Evolutionary conservation across 129 eudicot genomes (phyloP), one percentile per base, ranked within the genome.

Genomic region (Chrysanthemum makinoi): DNA sequence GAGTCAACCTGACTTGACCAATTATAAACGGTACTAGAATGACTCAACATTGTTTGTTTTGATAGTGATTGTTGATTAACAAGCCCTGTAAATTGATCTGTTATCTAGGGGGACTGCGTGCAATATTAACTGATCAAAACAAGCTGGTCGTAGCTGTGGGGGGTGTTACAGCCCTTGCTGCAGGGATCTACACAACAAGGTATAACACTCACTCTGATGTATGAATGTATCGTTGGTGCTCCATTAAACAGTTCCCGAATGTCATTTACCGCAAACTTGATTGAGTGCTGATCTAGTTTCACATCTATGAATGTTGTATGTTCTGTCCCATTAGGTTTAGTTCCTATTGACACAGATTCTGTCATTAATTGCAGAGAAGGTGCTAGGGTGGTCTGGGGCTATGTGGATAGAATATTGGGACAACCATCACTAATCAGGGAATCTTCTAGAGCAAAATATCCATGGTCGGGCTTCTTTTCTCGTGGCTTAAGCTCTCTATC

Each of bases 181-280:
- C 97, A 22, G 99, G 99, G 48, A 83, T 95, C 52, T 95, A 95
- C 88, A 95, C 97, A 64, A 90, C 99, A 81, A 88, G 99, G 99
- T 95, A 85, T 76, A 28, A 35, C 44, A 13, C 35, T 62, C 47
- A 50, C 55, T 61, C 28, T 50, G 10, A 30, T 70, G 43, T n/a
- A n/a, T n/a, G n/a, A n/a, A n/a, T n/a, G n/a, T 70, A 70, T 17
- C 14, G 16, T 33, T 59, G 49, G 14, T 56, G 16, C 35, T 74
- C 30, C 13, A 2, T 64, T 39, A 6, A 26, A 52, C 72, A 15
- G 10, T 64, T 57, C 39, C 5, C n/a, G 3, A 18, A 44, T 64
- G 15, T 39, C 43, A 20, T 55, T n/a, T 72, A 7, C 50, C 30
- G 5, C 35, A 63, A 3, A 39, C 18, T 56, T 20, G 44, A 4